phyloP scores from a whole-genome alignment of 2,329 filamentous ascomycete genomes.

The Fusarium pseudonygamai region DNA sequence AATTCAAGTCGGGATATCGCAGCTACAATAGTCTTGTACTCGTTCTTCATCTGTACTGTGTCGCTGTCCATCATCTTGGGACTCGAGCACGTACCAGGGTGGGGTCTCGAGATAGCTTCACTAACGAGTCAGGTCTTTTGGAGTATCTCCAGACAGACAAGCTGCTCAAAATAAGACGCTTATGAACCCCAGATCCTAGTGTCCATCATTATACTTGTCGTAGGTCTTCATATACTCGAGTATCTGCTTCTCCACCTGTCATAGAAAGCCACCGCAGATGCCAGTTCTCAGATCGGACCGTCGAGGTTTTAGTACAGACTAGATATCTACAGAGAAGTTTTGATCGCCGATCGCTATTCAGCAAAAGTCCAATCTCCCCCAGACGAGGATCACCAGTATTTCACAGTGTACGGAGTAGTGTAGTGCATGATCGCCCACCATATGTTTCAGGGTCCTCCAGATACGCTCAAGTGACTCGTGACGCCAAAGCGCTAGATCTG shows the following conservation, averaged over 20 bases:
- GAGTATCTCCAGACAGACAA: neutral
- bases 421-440: constrained; percentile 4
- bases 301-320: neutral
- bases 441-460: constrained; percentile 2
- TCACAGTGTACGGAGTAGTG: constrained; percentile 15
- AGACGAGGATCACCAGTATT: constrained; percentile 33
- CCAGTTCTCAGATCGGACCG: neutral
- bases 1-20: constrained; percentile 1
- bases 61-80: neutral
- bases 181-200: constrained; percentile 6
- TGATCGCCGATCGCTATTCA: constrained; percentile 20
- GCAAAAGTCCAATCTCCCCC: constrained; percentile 24
- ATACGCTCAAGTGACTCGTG: neutral
- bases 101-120: constrained; percentile 1
- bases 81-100: constrained; percentile 16
- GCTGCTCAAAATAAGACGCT: neutral
- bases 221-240: constrained; percentile 4
- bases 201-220: constrained; percentile 14
- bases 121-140: constrained; percentile 5
- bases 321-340: neutral
- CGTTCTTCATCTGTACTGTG: constrained; percentile 3
- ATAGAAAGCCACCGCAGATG: constrained; percentile 3
- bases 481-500: neutral
- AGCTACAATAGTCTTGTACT: neutral
- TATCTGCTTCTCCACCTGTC: constrained; percentile 9